These are phyloP conservation scores for Chalaropsis ovoidea DNA, from an alignment of 2,329 filamentous ascomycete species.

Conservation along the genomic window DNA sequence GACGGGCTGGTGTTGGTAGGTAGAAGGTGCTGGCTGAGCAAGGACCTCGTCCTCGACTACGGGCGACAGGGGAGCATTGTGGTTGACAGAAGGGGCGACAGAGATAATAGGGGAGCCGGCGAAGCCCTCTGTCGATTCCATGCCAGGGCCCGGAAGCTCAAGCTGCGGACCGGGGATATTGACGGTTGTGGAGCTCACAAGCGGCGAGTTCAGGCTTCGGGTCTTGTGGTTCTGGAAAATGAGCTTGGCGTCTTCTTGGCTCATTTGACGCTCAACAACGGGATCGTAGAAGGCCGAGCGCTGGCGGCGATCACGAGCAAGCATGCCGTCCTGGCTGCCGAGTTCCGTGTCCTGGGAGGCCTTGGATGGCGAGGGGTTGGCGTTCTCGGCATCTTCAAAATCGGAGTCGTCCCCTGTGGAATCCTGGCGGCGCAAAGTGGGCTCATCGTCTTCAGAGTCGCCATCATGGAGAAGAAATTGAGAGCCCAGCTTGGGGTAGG, in stretches of 20 bases:
- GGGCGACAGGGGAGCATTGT: constrained; percentile 11
- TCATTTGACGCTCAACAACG: constrained; percentile 86
- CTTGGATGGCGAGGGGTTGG: not conserved
- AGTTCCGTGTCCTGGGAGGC: constrained; percentile 18
- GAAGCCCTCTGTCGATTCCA: constrained; percentile 19
- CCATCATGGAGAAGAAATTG: constrained; percentile 27
- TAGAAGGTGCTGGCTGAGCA: not conserved
- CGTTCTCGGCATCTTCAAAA: constrained; percentile 19
- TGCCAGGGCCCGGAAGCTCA: constrained; percentile 20
- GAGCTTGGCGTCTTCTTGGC: constrained; percentile 84
- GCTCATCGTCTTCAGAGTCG: constrained; percentile 27
- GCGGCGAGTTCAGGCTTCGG: constrained; percentile 22
- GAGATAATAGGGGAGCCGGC: constrained; percentile 18
- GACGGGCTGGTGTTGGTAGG: constrained; percentile 17
- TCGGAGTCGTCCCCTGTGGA: constrained; percentile 16
- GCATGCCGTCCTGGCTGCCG: constrained; percentile 45
- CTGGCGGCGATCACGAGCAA: constrained; percentile 50
- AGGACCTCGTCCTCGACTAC: constrained; percentile 5
- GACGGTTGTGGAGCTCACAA: constrained; percentile 3
- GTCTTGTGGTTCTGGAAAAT: constrained; percentile 60
- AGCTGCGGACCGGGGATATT: constrained; percentile 9
- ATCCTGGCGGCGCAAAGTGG: constrained; percentile 1
- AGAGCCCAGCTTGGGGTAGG: constrained; percentile 24
- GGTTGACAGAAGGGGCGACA: constrained; percentile 5
- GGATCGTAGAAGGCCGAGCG: constrained; percentile 89